Conservation (phyloP, 768 basidiomycete genomes). For the Macrolepiota albuminosa region DNA sequence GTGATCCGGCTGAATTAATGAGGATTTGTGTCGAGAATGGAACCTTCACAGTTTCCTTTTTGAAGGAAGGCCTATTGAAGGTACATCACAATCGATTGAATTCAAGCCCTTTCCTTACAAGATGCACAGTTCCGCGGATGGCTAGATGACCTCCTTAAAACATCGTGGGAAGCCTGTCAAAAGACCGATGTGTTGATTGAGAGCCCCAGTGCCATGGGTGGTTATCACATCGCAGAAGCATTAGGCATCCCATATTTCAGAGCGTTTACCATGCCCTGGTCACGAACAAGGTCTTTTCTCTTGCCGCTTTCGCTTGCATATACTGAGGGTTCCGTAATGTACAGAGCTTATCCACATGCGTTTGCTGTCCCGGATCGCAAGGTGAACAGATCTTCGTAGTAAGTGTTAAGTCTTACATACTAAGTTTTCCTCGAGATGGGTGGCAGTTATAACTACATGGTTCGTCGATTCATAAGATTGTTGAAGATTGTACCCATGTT, state of each 20-base stretch:
- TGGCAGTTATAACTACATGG: slow-evolving; percentile 98
- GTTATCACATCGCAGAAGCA: slow-evolving; percentile 95
- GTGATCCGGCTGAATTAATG: slow-evolving; percentile 97
- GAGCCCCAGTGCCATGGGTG: slow-evolving; percentile 96
- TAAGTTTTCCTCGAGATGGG: slow-evolving; percentile 66
- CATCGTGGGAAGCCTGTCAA: slow-evolving; percentile 96
- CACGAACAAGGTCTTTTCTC: slow-evolving; percentile 65
- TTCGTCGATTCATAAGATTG: slow-evolving; percentile 24
- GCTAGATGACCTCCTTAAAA: slow-evolving; percentile 93
- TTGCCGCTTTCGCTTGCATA: slow-evolving; percentile 3
- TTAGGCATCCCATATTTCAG: slow-evolving; percentile 90
- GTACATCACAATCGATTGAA: slow-evolving; percentile 30
- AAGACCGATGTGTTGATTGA: slow-evolving; percentile 91
- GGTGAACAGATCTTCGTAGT: slow-evolving; percentile 30
- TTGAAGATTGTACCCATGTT: slow-evolving; percentile 4
- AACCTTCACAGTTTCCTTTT: slow-evolving; percentile 91
- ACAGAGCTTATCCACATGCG: slow-evolving; percentile 91
- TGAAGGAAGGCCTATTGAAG: slow-evolving; percentile 87
- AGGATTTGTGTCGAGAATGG: slow-evolving; percentile 98
- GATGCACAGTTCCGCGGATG: slow-evolving; percentile 84
- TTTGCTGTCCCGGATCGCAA: slow-evolving; percentile 97
- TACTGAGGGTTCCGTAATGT: neutral
- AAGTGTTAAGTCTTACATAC: neutral
- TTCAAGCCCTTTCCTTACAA: slow-evolving; percentile 4
- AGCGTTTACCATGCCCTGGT: slow-evolving; percentile 98